Conservation (phyloP, 495 filamentous ascomycete species). For the Xylaria curta region DNA sequence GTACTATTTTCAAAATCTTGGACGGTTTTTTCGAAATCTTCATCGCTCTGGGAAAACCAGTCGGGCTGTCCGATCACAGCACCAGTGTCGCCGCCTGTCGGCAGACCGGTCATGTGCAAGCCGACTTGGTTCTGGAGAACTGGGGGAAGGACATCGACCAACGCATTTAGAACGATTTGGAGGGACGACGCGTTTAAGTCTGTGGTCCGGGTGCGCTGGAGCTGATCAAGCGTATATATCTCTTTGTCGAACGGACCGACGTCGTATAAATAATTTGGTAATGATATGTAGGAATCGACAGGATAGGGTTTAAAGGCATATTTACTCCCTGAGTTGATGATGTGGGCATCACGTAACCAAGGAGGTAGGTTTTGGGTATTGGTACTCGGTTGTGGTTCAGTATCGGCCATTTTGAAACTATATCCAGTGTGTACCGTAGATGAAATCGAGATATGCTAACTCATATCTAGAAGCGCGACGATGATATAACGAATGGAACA, state of each 20-base stretch:
- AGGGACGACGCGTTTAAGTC: not conserved
- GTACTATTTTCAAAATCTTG: not conserved
- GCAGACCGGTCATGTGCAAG: not conserved
- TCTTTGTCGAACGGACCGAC: not conserved
- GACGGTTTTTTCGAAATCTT: not conserved
- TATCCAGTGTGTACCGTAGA: not conserved
- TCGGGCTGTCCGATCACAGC: not conserved
- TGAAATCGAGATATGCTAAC: not conserved
- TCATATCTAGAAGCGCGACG: too few species aligned
- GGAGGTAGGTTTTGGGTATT: not conserved
- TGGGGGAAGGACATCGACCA: not conserved
- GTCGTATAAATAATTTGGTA: not conserved
- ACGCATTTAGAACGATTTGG: not conserved
- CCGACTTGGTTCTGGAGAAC: not conserved
- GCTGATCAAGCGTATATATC: not conserved
- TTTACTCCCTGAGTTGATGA: not conserved
- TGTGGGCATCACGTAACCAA: constrained; percentile 9
- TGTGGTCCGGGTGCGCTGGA: constrained; percentile 5
- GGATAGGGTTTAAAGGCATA: not conserved
- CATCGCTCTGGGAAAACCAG: constrained; percentile 10
- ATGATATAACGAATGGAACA: not conserved
- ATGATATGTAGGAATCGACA: not conserved
- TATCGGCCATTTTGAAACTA: not conserved
- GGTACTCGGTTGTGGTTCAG: not conserved
- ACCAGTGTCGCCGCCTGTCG: not conserved